Evolutionary conservation across 192 early-diverging fungal genomes (phyloP), one percentile per base, ranked within the genome.

Genomic region (Powellomyces hirtus): DNA sequence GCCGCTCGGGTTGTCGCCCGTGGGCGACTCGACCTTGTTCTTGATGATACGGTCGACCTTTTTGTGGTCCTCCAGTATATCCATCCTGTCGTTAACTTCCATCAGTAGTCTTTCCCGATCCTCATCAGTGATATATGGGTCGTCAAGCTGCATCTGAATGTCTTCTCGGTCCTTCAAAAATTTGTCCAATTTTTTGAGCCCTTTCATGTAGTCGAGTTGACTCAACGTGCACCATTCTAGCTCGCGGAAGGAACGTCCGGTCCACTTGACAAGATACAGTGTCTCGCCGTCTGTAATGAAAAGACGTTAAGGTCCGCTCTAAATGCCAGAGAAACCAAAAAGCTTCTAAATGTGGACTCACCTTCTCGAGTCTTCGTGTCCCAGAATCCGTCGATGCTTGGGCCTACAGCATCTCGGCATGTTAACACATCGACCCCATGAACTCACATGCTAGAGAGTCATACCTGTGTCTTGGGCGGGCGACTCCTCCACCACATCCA

Each of bases 191-290:
- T 94, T 96, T 50, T 89, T 89, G 77, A 87, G 92, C 0, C 96
- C 96, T 75, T 93, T 95, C 66, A 86, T 86, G 2, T 81, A 75
- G 16, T 76, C 71, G 31, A 98, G 83, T 31, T 85, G 75, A 11
- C 80, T 81, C 8, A 84, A 82, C 0, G 81, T 80, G 59, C 94
- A 88, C 96, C 96, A 99, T 0, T 95, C 94, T 42, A 96, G 89
- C 64, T 94, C 89, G 46, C 94, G 77, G 77, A 96, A 92, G 26
- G 93, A 91, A 77, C 84, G 88, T 6, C 90, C 87, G 77, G 90
- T 90, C 96, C 96, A 99, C 71, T 99, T 97, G 66, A 99, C 87
- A n/a, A 87, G 77, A 62, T 89, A 97, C 79, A 94, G 89, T 62
- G 88, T 76, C 31, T 66, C 29, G 5, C 46, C 46, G 14, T 49